Conservation (phyloP, 2,329 filamentous ascomycete genomes). For the Monosporascus ibericus region DNA sequence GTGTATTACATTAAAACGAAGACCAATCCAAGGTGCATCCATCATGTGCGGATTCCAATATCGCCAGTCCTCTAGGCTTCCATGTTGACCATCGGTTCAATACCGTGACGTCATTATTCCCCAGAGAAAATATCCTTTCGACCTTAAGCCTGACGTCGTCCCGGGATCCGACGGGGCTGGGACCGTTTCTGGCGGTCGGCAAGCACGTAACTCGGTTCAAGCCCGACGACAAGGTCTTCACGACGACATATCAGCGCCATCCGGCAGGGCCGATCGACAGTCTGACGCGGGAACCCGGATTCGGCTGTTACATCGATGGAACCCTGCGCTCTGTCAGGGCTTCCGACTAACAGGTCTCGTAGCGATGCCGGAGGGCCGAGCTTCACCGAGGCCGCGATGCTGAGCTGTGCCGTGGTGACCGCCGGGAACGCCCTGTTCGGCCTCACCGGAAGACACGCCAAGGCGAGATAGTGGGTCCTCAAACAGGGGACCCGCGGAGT, state of each 20-base stretch:
- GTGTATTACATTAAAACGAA: not conserved
- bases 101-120: conserved; percentile 4
- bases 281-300: conserved; percentile 2
- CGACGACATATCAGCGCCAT: conserved; percentile 17
- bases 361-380: conserved; percentile 43
- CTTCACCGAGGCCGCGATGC: conserved; percentile 40
- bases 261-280: conserved; percentile 13
- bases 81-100: not conserved
- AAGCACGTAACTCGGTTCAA: conserved; percentile 42
- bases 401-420: conserved; percentile 43
- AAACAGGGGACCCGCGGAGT: conserved; percentile 39
- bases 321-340: conserved; percentile 24
- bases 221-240: conserved; percentile 43
- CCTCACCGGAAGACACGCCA: conserved; percentile 21
- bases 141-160: conserved; percentile 15
- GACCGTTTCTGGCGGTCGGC: conserved; percentile 43
- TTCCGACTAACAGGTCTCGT: conserved; percentile 49
- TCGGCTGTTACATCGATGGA: conserved; percentile 23
- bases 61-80: not conserved
- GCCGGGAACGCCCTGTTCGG: conserved; percentile 54
- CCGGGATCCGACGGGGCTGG: conserved; percentile 45
- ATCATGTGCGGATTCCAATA: conserved; percentile 5
- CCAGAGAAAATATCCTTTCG: conserved; percentile 16
- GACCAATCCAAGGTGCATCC: conserved; percentile 10
- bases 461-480: conserved; percentile 24